Evolutionary conservation across 2,329 filamentous ascomycete species (phyloP), one percentile per base, ranked within the genome.

Genomic region (Colletotrichum sp.): DNA sequence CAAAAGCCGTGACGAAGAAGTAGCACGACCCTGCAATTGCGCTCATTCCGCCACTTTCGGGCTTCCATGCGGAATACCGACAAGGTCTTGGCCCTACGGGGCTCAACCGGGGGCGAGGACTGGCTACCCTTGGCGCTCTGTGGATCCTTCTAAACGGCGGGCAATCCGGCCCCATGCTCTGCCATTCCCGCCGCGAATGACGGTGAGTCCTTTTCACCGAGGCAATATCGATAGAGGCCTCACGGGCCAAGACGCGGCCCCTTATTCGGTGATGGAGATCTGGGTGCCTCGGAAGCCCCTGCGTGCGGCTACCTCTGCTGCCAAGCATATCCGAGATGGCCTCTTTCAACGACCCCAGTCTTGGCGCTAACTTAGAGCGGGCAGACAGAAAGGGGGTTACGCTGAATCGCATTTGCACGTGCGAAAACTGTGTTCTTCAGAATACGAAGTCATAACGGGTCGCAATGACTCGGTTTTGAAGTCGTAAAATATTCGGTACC

Each of bases 21-120:
- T 10, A 21, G 9, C 28, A 34, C 30, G n/a, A 21, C 13, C 18
- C 18, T 21, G 26, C 16, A 63, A 30, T 30, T 36, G 60, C 13
- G 30, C 30, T 18, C 12, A 34, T 34, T 36, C 44, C 26, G 44
- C 49, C 44, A 24, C 36, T 68, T 30, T 68, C 39, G 26, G 21
- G 49, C 65, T 49, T 21, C 67, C 52, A 60, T 34, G 49, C 30
- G 21, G 32, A 34, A 60, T 18, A 60, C 34, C 52, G 10, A 69
- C 67, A 59, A 60, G 67, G 55, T 69, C 67, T 69, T 69, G 67
- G 67, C 67, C 67, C 67, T 69, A 69, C 67, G 55, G 52, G 67
- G 67, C 67, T 69, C 26, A 13, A 21, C 16, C n/a, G 34, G 44
- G 65, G 65, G 10, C 16, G 52, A 30, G 8, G 30, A 18, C 66